Base-by-base conservation (phyloP, 2,329 filamentous ascomycete genomes). In the Colletotrichum sp. region DNA sequence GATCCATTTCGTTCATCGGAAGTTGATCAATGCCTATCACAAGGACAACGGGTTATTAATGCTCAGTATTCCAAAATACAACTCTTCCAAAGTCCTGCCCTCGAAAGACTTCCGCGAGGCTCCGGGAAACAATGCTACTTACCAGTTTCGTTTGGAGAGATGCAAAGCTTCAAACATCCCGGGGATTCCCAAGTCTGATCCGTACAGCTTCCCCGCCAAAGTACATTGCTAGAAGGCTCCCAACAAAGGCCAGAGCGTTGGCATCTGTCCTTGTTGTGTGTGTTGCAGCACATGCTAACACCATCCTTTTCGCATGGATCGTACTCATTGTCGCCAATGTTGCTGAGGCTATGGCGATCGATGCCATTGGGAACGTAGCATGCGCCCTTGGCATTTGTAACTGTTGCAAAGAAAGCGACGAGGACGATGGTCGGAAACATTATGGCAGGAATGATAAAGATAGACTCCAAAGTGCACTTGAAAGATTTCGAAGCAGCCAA, bases 201-300 rank as follows among this genome's bases (percentile, higher is more conserved):
- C 15, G 79, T 79, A 65, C 79, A 80, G 52, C 77, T 77, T 44
- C 76, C 78, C 34, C 79, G 75, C 76, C 77, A 80, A 15, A 77
- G 6, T 25, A 15, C 28, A 12, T 65, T 25, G 19, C 16, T 28
- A 6, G 9, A 15, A 8, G 30, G 57, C 39, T 70, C 64, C 59
- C 60, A 74, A 16, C 71, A 74, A 12, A 74, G 71, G 4, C 71
- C 71, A n/a, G 28, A 11, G 2, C 4, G 12, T 22, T 39, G 59
- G 8, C 66, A 61, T 11, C 6, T 44, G 34, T 68, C 66, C 2
- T 6, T 12, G 6, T 61, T n/a, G 22, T 15, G 8, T 6, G 55
- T 25, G 15, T 68, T 68, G 66, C 52, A 68, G 32, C 66, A 68
- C 66, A 68, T 68, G 66, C 66, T 68, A 9, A 44, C 16, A 16